These are phyloP conservation scores for Fragilariopsis cylindrus DNA, from an alignment of 108 stramenopile species.

Conservation along the genomic window DNA sequence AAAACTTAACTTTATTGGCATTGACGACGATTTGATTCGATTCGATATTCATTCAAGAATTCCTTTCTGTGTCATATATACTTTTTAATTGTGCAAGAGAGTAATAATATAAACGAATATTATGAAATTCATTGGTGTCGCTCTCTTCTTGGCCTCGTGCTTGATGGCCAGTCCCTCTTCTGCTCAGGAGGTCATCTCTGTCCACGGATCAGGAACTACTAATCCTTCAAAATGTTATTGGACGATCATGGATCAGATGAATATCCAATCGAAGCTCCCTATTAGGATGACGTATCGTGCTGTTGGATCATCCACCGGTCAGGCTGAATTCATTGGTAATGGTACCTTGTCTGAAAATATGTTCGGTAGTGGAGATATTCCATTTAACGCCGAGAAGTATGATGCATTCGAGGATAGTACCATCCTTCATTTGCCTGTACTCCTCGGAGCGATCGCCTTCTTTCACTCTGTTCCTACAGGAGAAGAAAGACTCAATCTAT, in stretches of 20 bases:
- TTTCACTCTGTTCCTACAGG: constrained; percentile 77
- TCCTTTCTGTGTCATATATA: too few relatives aligned
- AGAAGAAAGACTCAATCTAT: constrained; percentile 52
- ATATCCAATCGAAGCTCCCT: constrained; percentile 60
- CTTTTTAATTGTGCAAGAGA: too few relatives aligned
- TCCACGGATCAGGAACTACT: constrained; percentile 87
- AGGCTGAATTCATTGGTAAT: constrained; percentile 72
- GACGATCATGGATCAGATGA: constrained; percentile 70
- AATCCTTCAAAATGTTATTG: constrained; percentile 88
- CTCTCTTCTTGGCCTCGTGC: constrained; percentile 18
- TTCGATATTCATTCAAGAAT: too few relatives aligned
- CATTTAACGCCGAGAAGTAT: constrained; percentile 47
- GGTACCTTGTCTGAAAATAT: constrained; percentile 43
- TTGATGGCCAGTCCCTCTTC: constrained; percentile 9
- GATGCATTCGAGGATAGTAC: constrained; percentile 27
- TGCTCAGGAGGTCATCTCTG: constrained; percentile 33
- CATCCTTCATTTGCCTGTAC: constrained; percentile 78
- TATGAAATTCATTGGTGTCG: constrained; percentile 51
- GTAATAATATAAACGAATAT: neutral
- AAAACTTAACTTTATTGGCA: too few relatives aligned
- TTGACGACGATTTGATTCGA: too few relatives aligned
- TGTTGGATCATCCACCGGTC: constrained; percentile 81
- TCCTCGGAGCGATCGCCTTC: constrained; percentile 70
- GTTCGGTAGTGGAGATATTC: constrained; percentile 85
- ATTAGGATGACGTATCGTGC: constrained; percentile 83